Percentiles rank a stretch among this genome's conserved stretches.
phyloP scores from a whole-genome alignment of 495 filamentous ascomycete genomes.

The Darksidea phi region DNA sequence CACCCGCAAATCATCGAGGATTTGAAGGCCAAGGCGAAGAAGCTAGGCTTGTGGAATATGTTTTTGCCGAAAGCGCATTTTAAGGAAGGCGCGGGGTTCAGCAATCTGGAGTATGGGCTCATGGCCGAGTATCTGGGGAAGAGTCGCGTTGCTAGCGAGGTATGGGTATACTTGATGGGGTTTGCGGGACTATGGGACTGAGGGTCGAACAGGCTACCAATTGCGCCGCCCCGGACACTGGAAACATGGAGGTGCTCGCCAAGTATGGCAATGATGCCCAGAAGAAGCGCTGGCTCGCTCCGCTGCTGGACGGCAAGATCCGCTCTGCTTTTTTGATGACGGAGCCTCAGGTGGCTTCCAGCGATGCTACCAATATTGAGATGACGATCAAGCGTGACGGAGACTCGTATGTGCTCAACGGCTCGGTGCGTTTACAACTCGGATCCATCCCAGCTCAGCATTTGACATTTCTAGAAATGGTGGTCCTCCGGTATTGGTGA shows the following conservation, averaged over 20 bases:
- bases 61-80: constrained; percentile 95
- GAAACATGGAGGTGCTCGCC: constrained; percentile 50
- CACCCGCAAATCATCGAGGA: constrained; percentile 82
- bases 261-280: constrained; percentile 48
- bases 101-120: constrained; percentile 48
- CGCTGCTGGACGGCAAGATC: constrained; percentile 46
- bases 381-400: constrained; percentile 43
- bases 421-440: constrained; percentile 30
- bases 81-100: constrained; percentile 74
- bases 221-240: constrained; percentile 48
- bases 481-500: constrained; percentile 47
- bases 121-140: constrained; percentile 50
- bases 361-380: constrained; percentile 47
- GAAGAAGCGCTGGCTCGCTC: constrained; percentile 46
- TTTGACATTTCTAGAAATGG: constrained; percentile 50
- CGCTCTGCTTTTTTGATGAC: constrained; percentile 50
- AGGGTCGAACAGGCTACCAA: constrained; percentile 40
- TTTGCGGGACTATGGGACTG: constrained; percentile 5
- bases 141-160: constrained; percentile 44
- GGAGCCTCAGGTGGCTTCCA: constrained; percentile 46
- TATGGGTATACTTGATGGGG: constrained; percentile 15
- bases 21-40: constrained; percentile 78
- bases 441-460: no score
- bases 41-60: constrained; percentile 96
- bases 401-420: constrained; percentile 46